A percentile compares a stretch with the other conserved stretches of the same genome.
phyloP scores from a whole-genome alignment of 2,329 filamentous ascomycete species.

The Beauveria australis region DNA sequence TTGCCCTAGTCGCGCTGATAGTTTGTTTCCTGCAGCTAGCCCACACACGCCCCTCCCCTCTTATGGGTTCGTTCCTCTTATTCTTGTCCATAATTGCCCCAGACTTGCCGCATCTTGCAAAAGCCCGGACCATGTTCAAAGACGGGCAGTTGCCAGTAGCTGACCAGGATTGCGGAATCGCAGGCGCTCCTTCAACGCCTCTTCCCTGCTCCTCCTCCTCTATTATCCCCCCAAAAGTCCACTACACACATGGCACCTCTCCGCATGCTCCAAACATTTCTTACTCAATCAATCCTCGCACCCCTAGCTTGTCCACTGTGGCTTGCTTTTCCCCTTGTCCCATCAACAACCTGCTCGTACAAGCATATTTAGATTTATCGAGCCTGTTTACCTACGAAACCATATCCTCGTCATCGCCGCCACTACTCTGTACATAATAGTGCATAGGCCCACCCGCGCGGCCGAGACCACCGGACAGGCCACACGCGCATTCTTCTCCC shows the following conservation, averaged over 20 bases:
- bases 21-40: neutral
- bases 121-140: neutral
- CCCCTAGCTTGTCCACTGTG: conserved; percentile 1
- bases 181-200: neutral
- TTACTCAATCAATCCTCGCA: neutral
- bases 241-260: conserved; percentile 4
- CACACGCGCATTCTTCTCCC: neutral
- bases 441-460: neutral
- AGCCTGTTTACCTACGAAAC: neutral
- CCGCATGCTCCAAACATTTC: neutral
- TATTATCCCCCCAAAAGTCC: neutral
- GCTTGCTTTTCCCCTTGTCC: neutral
- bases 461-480: conserved; percentile 3
- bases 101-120: neutral
- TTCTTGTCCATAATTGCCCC: neutral
- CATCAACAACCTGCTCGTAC: neutral
- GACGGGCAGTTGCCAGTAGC: neutral
- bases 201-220: neutral
- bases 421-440: neutral
- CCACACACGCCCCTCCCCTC: neutral
- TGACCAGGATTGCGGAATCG: neutral
- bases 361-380: neutral
- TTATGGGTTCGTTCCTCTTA: neutral
- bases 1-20: neutral
- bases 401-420: neutral